Evolutionary conservation across 2,329 filamentous ascomycete species (phyloP), one percentile per base, ranked within the genome.

Genomic region (Elsinoe perseae): DNA sequence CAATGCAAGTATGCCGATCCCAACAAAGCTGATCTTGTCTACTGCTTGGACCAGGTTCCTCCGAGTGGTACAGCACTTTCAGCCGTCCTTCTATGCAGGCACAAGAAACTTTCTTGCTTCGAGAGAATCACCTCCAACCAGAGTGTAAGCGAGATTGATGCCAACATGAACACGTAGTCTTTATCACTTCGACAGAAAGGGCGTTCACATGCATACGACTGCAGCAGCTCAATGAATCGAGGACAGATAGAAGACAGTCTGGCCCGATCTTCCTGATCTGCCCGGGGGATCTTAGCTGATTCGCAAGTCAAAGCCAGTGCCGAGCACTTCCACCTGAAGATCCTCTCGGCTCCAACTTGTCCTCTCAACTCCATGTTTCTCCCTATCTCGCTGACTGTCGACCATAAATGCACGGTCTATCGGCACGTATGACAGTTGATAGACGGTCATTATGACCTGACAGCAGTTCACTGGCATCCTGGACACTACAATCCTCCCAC

Each of bases 251-350:
- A 7, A 20, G 44, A 1, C 30, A 16, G 44, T 50, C 44, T 50
- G 44, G 44, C 25, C 25, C 23, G 44, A 50, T 50, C 25, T 50
- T 32, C 43, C 43, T 48, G 43, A 48, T 48, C 43, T 28, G 23
- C 43, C 40, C 43, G 48, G 48, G 48, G 48, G 48, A 52, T 52
- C 48, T 28, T 18, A 28, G 43, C 25, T 48, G 43, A 48, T 48
- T 48, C 43, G 23, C 43, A 48, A 30, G 44, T 20, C 40, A 21
- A 25, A 44, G 18, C 28, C 48, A 36, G 16, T 34, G 48, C 48
- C 48, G 48, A 38, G 48, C 48, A 52, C 48, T 36, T 52, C 28
- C 43, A 48, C 43, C 27, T 48, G 48, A 36, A 52, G 48, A 52
- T 52, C 48, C 4, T 36, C 48, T 52, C 48, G 48, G 28, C n/a